Percentiles rank a stretch among this genome's conserved stretches.
These are phyloP conservation scores for Cyclostephanos tholiformis DNA, from an alignment of 108 stramenopile species.

Conservation along the genomic window DNA sequence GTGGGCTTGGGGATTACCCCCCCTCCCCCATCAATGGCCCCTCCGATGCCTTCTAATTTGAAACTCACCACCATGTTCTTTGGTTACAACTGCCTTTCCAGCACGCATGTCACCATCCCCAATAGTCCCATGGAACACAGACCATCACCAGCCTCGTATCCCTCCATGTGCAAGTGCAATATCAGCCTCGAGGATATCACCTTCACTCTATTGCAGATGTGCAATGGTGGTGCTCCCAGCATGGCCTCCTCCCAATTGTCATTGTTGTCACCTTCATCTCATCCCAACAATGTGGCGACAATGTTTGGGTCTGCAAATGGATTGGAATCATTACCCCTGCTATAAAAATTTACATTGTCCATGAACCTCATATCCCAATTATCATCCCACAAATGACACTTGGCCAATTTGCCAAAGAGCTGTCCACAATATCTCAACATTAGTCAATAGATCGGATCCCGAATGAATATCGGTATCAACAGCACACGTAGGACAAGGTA, in stretches of 20 bases:
- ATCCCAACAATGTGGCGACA: not conserved
- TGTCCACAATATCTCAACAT: too few relatives aligned
- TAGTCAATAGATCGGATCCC: slow-evolving; percentile 66
- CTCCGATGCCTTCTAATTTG: slow-evolving; percentile 21
- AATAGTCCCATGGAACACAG: slow-evolving; percentile 48
- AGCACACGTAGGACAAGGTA: slow-evolving; percentile 32
- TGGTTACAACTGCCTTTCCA: slow-evolving; percentile 26
- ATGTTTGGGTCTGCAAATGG: slow-evolving; percentile 48
- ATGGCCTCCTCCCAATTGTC: not conserved
- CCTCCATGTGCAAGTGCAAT: too few relatives aligned
- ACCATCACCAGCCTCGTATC: slow-evolving; percentile 16
- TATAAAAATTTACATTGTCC: slow-evolving; percentile 38
- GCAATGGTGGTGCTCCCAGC: not conserved
- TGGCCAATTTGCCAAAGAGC: slow-evolving; percentile 57
- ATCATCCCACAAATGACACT: slow-evolving; percentile 67
- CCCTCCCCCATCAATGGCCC: too few relatives aligned
- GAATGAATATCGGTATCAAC: slow-evolving; percentile 49
- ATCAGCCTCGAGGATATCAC: slow-evolving; percentile 31
- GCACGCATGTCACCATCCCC: slow-evolving; percentile 38
- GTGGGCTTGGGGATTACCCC: too few relatives aligned
- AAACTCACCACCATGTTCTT: slow-evolving; percentile 47
- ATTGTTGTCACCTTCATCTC: slow-evolving; percentile 1
- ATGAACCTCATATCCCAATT: slow-evolving; percentile 53
- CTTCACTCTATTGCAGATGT: slow-evolving; percentile 20
- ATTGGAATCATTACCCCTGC: slow-evolving; percentile 15